A percentile compares a stretch with the other conserved stretches of the same genome.
Conservation (phyloP, 768 basidiomycete genomes). For the Lactarius tabidus region DNA sequence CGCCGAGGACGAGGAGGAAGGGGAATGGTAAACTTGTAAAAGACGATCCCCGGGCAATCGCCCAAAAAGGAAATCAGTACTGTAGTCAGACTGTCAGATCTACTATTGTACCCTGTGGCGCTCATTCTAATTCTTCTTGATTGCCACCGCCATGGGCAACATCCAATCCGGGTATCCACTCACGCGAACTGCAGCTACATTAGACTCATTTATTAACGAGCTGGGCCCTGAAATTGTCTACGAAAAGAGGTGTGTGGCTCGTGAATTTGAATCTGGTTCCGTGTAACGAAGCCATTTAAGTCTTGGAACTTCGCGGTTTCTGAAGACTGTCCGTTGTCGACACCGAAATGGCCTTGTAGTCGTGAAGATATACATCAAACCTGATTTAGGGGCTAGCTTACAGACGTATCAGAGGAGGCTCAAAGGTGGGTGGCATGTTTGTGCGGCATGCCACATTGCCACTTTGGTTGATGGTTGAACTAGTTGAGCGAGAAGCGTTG, state of each 20-base stretch:
- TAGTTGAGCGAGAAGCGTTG: slow-evolving; percentile 84
- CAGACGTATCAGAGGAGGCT: slow-evolving; percentile 68
- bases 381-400: slow-evolving; percentile 80
- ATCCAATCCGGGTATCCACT: slow-evolving; percentile 65
- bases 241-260: slow-evolving; percentile 71
- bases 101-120: background rate
- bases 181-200: slow-evolving; percentile 69
- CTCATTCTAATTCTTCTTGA: background rate
- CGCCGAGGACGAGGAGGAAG: background rate
- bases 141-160: slow-evolving; percentile 60
- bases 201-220: slow-evolving; percentile 90
- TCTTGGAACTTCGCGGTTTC: slow-evolving; percentile 65
- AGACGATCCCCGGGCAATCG: background rate
- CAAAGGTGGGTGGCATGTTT: slow-evolving; percentile 50
- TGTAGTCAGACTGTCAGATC: no score
- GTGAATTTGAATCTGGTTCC: slow-evolving; percentile 7
- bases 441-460: slow-evolving; percentile 16
- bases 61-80: slow-evolving; percentile 10
- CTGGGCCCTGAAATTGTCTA: slow-evolving; percentile 84
- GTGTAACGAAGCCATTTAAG: slow-evolving; percentile 34
- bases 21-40: background rate
- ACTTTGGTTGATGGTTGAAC: slow-evolving; percentile 3
- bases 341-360: slow-evolving; percentile 81
- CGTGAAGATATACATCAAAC: slow-evolving; percentile 94
- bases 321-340: slow-evolving; percentile 80